These are phyloP conservation scores for Cucumis hystrix DNA, from an alignment of 306 rosid species.

Conservation along the genomic window DNA sequence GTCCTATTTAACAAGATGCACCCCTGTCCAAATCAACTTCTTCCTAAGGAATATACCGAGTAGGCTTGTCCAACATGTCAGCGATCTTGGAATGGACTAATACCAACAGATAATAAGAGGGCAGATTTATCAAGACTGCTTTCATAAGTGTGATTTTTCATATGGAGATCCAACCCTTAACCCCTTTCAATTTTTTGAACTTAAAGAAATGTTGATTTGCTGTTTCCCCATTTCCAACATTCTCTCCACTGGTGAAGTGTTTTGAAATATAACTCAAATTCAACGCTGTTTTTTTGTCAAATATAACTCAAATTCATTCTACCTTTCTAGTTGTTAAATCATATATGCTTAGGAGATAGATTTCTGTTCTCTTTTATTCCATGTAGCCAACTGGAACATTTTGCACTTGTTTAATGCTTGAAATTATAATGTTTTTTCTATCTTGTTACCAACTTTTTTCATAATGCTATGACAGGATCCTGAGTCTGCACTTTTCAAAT, in stretches of 20 bases:
- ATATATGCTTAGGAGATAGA: neutral
- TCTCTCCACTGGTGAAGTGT: neutral
- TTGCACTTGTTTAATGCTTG: neutral
- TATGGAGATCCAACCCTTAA: neutral
- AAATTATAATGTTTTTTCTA: conserved; percentile 9
- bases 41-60: neutral
- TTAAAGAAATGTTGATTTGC: neutral
- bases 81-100: neutral
- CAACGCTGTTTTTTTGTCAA: neutral
- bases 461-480: conserved; percentile 85
- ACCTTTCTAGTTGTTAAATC: neutral
- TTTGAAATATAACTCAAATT: neutral
- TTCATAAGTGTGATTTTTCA: neutral
- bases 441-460: conserved; percentile 42
- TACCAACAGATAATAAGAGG: neutral
- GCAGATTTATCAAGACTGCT: neutral
- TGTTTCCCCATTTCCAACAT: neutral
- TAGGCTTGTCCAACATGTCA: neutral
- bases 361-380: neutral
- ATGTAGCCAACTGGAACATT: neutral
- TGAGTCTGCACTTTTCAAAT: conserved; percentile 88
- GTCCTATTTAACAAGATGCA: neutral
- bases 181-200: neutral
- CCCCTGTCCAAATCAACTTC: neutral
- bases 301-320: neutral